Evolutionary conservation across 805 yeast species (phyloP), one percentile per base, ranked within the genome.

Genomic region (Yamadazyma paraphyllophila): DNA sequence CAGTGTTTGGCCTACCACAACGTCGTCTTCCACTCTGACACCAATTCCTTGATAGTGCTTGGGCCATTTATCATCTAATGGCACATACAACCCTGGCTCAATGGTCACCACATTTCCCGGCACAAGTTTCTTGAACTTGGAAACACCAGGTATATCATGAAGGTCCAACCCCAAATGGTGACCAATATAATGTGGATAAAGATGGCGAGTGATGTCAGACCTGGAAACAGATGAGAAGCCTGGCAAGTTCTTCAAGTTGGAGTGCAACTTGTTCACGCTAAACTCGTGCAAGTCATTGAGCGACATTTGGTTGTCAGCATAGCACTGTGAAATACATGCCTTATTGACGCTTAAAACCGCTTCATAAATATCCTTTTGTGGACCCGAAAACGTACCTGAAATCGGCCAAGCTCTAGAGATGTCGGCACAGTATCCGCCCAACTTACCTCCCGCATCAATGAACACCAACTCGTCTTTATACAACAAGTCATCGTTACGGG

Each of bases 361-460:
- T 55, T 88, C 85, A 60, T 94, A 94, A 15, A 94, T 66, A 49
- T 92, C 98, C 42, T 76, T 76, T 63, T 94, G 99, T 2, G 96
- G 81, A 8, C 71, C 78, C 2, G 86, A 66, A 62, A 94, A 94
- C 40, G 66, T 69, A 2, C 95, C 88, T 32, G 77, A 77, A 39
- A 82, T 84, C 4, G 99, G 99, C 97, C 98, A 94, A 0, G 97
- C 85, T 52, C 99, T 77, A 2, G 98, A 91, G 38, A 94, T 94
- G 65, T 94, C 99, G 1, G 97, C 83, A 59, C 96, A 83, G 64
- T 94, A 94, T 1, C 97, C 97, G 34, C 98, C 99, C 36, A 85
- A 63, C 41, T 86, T 78, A 4, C 98, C 99, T 1, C 96, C 95
- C 3, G 98, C 98, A 65, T 94, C 99, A 2, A 94, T 90, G 25